These are phyloP conservation scores for Sporothrix brasiliensis DNA, from an alignment of 2,329 filamentous ascomycete genomes.

Conservation along the genomic window DNA sequence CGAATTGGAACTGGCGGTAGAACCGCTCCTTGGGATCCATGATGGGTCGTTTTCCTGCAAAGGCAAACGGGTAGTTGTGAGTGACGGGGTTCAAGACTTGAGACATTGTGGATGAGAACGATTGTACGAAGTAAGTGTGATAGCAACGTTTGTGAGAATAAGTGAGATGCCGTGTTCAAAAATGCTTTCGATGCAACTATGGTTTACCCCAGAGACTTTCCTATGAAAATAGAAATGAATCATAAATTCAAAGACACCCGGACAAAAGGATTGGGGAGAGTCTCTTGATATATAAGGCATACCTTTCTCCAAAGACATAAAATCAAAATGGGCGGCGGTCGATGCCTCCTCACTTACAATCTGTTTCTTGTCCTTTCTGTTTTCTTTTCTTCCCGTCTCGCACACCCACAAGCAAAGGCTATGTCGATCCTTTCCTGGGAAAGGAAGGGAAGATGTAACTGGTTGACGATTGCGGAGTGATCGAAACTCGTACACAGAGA, in stretches of 20 bases:
- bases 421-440: neutral
- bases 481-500: neutral
- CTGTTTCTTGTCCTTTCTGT: neutral
- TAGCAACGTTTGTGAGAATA: neutral
- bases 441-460: neutral
- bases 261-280: neutral
- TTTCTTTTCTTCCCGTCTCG: neutral
- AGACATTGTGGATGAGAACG: constrained; percentile 16
- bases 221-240: neutral
- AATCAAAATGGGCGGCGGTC: neutral
- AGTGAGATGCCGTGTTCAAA: neutral
- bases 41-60: constrained; percentile 38
- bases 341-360: constrained; percentile 11
- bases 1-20: constrained; percentile 79
- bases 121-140: neutral
- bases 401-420: neutral
- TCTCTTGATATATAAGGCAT: neutral
- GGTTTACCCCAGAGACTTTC: neutral
- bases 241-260: neutral
- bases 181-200: neutral
- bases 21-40: constrained; percentile 73
- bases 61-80: constrained; percentile 35
- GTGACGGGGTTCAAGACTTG: constrained; percentile 20
- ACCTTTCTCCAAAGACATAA: neutral
- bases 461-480: neutral